Percentiles rank a stretch among this genome's conserved stretches.
These are phyloP conservation scores for Hippophae rhamnoides DNA, from an alignment of 306 rosid genomes.

Conservation along the genomic window DNA sequence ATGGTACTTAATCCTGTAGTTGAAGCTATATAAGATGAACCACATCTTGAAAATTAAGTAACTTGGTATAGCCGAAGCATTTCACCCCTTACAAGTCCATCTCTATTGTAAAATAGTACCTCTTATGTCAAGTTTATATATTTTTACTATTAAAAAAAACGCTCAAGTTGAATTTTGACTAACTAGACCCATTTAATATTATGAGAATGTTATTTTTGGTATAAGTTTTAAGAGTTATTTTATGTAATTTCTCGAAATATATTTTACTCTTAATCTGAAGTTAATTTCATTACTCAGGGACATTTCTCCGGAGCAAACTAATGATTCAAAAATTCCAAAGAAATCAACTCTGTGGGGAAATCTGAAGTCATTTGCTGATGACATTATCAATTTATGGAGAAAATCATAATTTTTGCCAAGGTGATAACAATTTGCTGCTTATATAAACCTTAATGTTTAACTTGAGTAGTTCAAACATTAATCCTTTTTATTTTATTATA, in stretches of 20 bases:
- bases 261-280: not conserved
- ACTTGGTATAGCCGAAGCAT: not conserved
- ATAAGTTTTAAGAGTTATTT: too few relatives aligned
- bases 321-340: constrained; percentile 19
- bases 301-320: constrained; percentile 16
- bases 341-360: constrained; percentile 51
- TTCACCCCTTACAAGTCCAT: too few relatives aligned
- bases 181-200: too few relatives aligned
- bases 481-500: too few relatives aligned
- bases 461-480: too few relatives aligned
- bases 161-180: too few relatives aligned
- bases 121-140: not conserved
- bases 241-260: too few relatives aligned
- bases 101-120: not conserved
- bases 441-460: too few relatives aligned
- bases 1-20: not conserved
- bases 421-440: not conserved
- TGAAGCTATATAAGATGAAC: not conserved
- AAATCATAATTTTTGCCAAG: constrained; percentile 25
- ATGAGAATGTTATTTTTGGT: too few relatives aligned
- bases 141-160: too few relatives aligned
- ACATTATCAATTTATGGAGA: constrained; percentile 46
- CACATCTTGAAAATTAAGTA: not conserved
- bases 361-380: constrained; percentile 59
- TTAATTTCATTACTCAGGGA: constrained; percentile 28